Base-by-base conservation (phyloP, 2,329 filamentous ascomycete species). In the Tolypocladium inflatum region DNA sequence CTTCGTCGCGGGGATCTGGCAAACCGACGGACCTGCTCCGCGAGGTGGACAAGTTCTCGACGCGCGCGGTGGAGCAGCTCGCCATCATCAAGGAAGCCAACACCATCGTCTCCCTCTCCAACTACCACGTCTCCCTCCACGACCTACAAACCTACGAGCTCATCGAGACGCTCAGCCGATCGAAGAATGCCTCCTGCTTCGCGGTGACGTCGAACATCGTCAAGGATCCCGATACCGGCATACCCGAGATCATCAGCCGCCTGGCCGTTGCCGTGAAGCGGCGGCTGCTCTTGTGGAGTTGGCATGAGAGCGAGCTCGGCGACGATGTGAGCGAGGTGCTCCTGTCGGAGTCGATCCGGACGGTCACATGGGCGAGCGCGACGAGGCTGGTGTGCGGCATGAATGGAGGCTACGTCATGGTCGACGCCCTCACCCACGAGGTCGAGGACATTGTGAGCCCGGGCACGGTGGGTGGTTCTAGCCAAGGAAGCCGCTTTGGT, bases 141-240 rank as follows among this genome's bases (percentile, higher is more conserved):
- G 92, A 99, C 71, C 80, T 96, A 26, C 86, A 93, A 63, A 90
- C 85, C 37, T 97, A 95, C 73, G 81, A 88, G 63, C 80, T 92
- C 58, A 84, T 93, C 67, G 89, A 96, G 71, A 88, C 81, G 1
- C 78, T 99, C 50, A 76, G 84, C 55, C 87, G 88, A 69, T 96
- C 92, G 15, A 94, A 90, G 74, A 94, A 94, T 64, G 93, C 94
- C 17, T 87, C 87, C 2, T 87, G 87, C 50, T 97, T 99, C 72
- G 91, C 93, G 1, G 90, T 96, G 50, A 97, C 92, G 2, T 96
- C 91, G 62, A 96, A 97, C 72, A 95, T 97, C 57, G 88, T 96
- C 64, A 93, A 94, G 71, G 94, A 99, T 71, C 76, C 86, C 7
- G 84, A 85, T 55, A 96, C 91, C 0, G 89, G 89, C 30, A 92